Evolutionary conservation across 1,284 basidiomycete genomes (phyloP).

Genomic region (Golubevia sp.): DNA sequence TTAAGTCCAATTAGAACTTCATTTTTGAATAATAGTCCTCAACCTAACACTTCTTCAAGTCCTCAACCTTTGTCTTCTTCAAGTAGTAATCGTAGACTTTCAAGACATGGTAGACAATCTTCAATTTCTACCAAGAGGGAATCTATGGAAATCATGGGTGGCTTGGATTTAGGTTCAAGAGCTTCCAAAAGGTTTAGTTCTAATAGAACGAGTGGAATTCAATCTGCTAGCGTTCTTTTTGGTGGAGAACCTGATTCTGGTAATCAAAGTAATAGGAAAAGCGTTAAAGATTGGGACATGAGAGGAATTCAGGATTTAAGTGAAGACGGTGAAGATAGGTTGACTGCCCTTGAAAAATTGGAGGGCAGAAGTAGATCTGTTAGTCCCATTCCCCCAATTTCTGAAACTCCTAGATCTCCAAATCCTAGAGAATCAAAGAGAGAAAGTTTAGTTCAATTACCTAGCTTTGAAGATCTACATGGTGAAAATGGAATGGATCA

Average conservation of each 20-base stretch:
- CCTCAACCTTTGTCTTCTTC: conserved; percentile 1
- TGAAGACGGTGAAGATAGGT: conserved; percentile 25
- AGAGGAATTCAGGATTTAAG: not conserved
- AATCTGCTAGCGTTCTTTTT: conserved; percentile 36
- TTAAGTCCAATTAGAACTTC: not conserved
- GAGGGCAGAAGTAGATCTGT: conserved; percentile 22
- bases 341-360: conserved; percentile 50
- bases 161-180: conserved; percentile 19
- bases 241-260: conserved; percentile 8
- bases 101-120: conserved; percentile 36
- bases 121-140: conserved; percentile 45
- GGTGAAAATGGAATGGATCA: conserved; percentile 23
- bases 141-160: conserved; percentile 54
- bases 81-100: conserved; percentile 25
- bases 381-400: not conserved
- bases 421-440: conserved; percentile 11
- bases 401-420: not conserved
- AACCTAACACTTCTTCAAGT: not conserved
- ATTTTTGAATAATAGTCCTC: not conserved
- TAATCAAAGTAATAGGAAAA: not conserved
- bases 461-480: conserved; percentile 45
- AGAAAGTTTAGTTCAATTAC: conserved; percentile 42
- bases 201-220: conserved; percentile 31
- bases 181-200: conserved; percentile 21
- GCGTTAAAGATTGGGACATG: not conserved